These are phyloP conservation scores for Pleodorina starrii DNA, from an alignment of 139 green algal species.

Conservation along the genomic window DNA sequence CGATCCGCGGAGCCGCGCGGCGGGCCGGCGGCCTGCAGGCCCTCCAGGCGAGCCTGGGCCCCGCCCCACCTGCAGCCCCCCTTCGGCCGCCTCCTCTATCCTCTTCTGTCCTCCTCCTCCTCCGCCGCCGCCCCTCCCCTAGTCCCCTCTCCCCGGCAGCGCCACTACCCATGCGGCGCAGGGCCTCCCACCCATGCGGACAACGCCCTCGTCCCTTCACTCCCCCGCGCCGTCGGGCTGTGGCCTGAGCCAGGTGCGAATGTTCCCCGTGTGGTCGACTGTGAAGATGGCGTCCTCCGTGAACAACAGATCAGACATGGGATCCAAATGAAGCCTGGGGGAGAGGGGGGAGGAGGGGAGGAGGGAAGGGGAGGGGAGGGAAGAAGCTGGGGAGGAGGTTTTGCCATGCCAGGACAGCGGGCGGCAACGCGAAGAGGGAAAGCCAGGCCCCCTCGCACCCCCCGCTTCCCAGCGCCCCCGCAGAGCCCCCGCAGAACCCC, in stretches of 20 bases:
- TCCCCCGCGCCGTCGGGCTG: neutral
- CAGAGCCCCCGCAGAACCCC: neutral
- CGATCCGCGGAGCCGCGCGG: too few relatives aligned
- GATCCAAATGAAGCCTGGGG: conserved; percentile 81
- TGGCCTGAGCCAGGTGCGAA: conserved; percentile 77
- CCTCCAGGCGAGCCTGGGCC: too few relatives aligned
- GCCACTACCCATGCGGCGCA: too few relatives aligned
- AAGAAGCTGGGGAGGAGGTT: neutral
- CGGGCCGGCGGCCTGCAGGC: too few relatives aligned
- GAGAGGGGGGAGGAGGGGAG: neutral
- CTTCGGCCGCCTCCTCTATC: too few relatives aligned
- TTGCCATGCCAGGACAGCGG: neutral
- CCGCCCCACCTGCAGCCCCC: too few relatives aligned
- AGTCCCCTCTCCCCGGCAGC: too few relatives aligned
- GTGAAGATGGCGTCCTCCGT: conserved; percentile 70
- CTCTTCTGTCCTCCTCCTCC: too few relatives aligned
- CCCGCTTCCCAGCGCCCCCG: neutral
- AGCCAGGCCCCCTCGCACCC: neutral
- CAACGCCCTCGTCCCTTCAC: too few relatives aligned
- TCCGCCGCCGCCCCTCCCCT: too few relatives aligned
- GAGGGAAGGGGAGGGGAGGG: neutral
- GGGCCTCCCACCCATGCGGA: too few relatives aligned
- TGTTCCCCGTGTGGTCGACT: conserved; percentile 67
- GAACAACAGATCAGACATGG: conserved; percentile 81
- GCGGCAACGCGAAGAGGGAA: neutral